Percentiles rank a stretch among this genome's conserved stretches.
These are phyloP conservation scores for Blastobotrys capitulatus DNA, from an alignment of 1,139 yeast genomes.

Conservation along the genomic window DNA sequence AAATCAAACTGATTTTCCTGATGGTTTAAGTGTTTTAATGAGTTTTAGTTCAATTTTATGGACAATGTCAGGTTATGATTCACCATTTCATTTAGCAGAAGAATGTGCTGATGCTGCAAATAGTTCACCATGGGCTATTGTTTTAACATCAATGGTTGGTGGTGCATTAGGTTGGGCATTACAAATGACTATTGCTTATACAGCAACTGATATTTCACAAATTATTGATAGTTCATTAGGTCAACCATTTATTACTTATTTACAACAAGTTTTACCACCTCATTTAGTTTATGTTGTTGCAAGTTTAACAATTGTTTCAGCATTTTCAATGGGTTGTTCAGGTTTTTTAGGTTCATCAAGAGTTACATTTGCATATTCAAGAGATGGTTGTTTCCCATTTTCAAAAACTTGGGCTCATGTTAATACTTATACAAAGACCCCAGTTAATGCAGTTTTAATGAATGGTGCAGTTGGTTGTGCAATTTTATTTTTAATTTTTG, in stretches of 20 bases:
- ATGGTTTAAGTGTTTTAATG: conserved; percentile 56
- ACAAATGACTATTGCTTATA: conserved; percentile 62
- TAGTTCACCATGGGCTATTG: conserved; percentile 64
- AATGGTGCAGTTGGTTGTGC: conserved; percentile 55
- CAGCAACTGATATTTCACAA: conserved; percentile 48
- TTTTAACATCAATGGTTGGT: conserved; percentile 56
- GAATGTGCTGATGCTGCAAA: conserved; percentile 62
- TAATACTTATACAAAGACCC: conserved; percentile 53
- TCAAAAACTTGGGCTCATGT: conserved; percentile 53
- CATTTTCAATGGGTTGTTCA: conserved; percentile 65
- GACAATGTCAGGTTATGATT: conserved; percentile 75
- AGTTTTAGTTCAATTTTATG: conserved; percentile 63
- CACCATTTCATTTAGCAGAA: conserved; percentile 69
- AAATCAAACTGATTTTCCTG: conserved; percentile 64
- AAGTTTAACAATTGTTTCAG: conserved; percentile 54
- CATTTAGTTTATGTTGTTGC: conserved; percentile 49
- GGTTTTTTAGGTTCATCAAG: conserved; percentile 67
- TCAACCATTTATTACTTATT: conserved; percentile 59
- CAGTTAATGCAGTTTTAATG: conserved; percentile 65
- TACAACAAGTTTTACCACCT: conserved; percentile 46
- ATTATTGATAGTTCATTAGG: conserved; percentile 53
- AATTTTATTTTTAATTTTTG: conserved; percentile 54
- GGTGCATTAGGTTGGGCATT: conserved; percentile 59
- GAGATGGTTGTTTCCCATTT: conserved; percentile 65
- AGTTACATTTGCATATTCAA: conserved; percentile 62